phyloP scores from a whole-genome alignment of 129 eudicot species.

The Flaveria trinervia region DNA sequence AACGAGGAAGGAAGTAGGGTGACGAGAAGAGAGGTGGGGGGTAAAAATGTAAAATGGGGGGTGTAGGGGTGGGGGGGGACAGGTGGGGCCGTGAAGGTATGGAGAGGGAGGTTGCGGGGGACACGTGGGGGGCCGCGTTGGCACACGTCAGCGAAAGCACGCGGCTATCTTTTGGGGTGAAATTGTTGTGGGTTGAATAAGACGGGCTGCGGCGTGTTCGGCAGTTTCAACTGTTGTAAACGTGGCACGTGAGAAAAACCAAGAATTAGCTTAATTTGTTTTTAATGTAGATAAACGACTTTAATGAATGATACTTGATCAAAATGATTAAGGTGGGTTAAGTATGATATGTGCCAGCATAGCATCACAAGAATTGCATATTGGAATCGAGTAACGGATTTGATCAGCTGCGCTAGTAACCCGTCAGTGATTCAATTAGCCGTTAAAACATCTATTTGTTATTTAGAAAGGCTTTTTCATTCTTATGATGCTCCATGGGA shows the following conservation, averaged over 20 bases:
- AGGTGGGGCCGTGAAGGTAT: conserved; percentile 40
- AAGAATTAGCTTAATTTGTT: too few species aligned
- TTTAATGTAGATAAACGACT: too few species aligned
- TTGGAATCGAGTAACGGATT: too few species aligned
- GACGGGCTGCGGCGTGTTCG: conserved; percentile 54
- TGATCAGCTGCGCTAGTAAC: too few species aligned
- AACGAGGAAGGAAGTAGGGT: conserved; percentile 39
- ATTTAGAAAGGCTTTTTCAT: too few species aligned
- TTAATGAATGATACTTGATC: too few species aligned
- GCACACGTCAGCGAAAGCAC: conserved; percentile 50
- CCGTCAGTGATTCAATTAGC: too few species aligned
- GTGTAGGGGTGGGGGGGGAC: conserved; percentile 38
- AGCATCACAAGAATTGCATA: too few species aligned
- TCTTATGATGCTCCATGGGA: too few species aligned
- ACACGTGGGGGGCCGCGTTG: conserved; percentile 38
- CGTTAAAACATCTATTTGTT: too few species aligned
- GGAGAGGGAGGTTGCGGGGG: conserved; percentile 6
- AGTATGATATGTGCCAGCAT: too few species aligned
- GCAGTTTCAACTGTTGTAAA: conserved; percentile 44
- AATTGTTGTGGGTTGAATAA: conserved; percentile 50
- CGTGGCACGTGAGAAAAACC: conserved; percentile 42
- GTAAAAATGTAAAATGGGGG: conserved; percentile 33
- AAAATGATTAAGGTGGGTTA: too few species aligned
- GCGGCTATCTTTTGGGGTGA: conserved; percentile 50
- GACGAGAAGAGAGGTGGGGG: conserved; percentile 38